A percentile compares a stretch with the other conserved stretches of the same genome.
Evolutionary conservation across 108 stramenopile genomes (phyloP).

Genomic region (Conticribra guillardii): DNA sequence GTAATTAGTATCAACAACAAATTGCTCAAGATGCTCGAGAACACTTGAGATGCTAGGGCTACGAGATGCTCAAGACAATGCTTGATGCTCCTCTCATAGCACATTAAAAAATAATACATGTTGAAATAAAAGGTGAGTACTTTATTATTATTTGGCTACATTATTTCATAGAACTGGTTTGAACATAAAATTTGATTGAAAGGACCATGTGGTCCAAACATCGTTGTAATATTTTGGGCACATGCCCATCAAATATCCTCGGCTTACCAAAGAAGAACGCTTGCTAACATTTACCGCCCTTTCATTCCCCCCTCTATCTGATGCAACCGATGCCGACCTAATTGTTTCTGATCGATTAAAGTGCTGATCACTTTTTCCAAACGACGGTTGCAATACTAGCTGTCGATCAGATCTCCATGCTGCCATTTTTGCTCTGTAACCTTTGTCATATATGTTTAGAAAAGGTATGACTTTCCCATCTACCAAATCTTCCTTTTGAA

Average conservation of each 20-base stretch:
- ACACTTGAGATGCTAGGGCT: too few relatives aligned
- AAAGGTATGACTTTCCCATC: not conserved
- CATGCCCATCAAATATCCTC: conserved; percentile 15
- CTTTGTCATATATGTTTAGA: conserved; percentile 24
- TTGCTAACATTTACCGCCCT: conserved; percentile 39
- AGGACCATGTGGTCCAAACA: conserved; percentile 30
- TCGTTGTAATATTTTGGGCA: conserved; percentile 19
- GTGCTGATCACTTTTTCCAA: conserved; percentile 15
- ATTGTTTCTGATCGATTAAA: conserved; percentile 29
- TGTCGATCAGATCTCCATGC: conserved; percentile 21
- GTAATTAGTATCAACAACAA: too few relatives aligned
- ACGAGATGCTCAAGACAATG: too few relatives aligned
- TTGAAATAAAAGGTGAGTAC: too few relatives aligned
- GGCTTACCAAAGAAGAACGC: conserved; percentile 19
- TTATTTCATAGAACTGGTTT: conserved; percentile 25
- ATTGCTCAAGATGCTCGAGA: too few relatives aligned
- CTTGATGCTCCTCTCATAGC: too few relatives aligned
- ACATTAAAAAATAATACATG: too few relatives aligned
- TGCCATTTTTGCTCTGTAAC: conserved; percentile 9
- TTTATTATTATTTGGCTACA: too few relatives aligned
- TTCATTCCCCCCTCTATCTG: conserved; percentile 37
- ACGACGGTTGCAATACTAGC: conserved; percentile 24
- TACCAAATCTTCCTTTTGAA: conserved; percentile 3
- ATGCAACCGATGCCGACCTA: conserved; percentile 30
- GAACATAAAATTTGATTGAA: conserved; percentile 41